Conservation (phyloP, 129 eudicot species). For the Flaveria ramosissima region DNA sequence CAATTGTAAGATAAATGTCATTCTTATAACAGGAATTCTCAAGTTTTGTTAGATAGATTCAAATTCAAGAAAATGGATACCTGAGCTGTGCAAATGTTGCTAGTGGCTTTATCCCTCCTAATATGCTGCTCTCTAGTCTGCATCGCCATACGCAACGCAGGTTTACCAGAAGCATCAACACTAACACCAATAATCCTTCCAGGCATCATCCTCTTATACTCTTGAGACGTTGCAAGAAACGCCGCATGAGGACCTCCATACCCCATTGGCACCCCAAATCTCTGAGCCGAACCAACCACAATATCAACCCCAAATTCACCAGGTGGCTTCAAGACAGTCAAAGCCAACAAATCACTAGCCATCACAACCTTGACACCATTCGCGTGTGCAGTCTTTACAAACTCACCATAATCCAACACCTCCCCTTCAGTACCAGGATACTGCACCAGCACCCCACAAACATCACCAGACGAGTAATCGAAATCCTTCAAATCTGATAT, state of each 20-base stretch:
- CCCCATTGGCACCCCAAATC: slow-evolving; percentile 99
- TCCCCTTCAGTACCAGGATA: slow-evolving; percentile 98
- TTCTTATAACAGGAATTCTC: slow-evolving; percentile 1
- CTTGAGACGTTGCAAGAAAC: slow-evolving; percentile 90
- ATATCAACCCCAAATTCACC: slow-evolving; percentile 94
- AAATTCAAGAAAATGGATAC: slow-evolving; percentile 32
- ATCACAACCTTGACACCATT: slow-evolving; percentile 93
- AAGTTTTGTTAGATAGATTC: no score
- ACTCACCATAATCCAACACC: slow-evolving; percentile 79
- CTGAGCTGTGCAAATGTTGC: slow-evolving; percentile 98
- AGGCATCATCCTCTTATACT: slow-evolving; percentile 98
- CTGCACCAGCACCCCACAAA: slow-evolving; percentile 89
- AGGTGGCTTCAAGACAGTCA: slow-evolving; percentile 89
- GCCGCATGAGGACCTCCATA: slow-evolving; percentile 99
- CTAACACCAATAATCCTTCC: slow-evolving; percentile 96
- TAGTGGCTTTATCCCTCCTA: slow-evolving; percentile 94
- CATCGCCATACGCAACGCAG: slow-evolving; percentile 98
- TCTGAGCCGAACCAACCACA: slow-evolving; percentile 94
- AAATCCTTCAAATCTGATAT: slow-evolving; percentile 68
- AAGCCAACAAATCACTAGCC: slow-evolving; percentile 92
- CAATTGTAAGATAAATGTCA: not conserved
- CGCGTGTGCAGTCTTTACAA: slow-evolving; percentile 81
- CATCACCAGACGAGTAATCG: slow-evolving; percentile 79
- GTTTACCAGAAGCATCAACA: slow-evolving; percentile 85
- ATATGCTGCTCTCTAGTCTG: slow-evolving; percentile 98